Base-by-base conservation (phyloP, 331 rosid species). In the Dryas integrifolia region DNA sequence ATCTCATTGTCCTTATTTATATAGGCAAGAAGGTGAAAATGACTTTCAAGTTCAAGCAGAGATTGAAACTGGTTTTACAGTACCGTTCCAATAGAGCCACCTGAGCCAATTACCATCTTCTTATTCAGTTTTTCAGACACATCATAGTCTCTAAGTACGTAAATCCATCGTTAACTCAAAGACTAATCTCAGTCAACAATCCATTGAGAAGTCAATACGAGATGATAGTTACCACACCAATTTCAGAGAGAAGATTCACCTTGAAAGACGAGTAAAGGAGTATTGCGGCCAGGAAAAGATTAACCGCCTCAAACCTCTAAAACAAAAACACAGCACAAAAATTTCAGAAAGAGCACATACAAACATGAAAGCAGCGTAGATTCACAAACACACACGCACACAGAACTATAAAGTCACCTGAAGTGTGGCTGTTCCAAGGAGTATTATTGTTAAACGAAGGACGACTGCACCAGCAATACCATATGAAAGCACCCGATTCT, bases 401-500 rank as follows among this genome's bases (percentile, higher is more conserved):
- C n/a, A 70, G 21, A 39, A 60, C 51, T 65, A 56, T 59, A 80
- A 56, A 77, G 63, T 55, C 70, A 89, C 98, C 97, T 88, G 92
- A 56, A 91, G 86, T 62, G 98, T 90, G 63, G 84, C 92, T 55
- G 96, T 59, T 76, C 97, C 98, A 46, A 94, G 90, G 57, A 91
- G 86, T 81, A 94, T 94, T 58, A 91, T 10, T 11, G 88, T 65
- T 76, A 91, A 82, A 79, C 96, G 92, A 73, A 91, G 88, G 77
- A 95, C 72, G 69, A 94, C 77, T 40, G 97, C 97, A 52, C 98
- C 97, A 57, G 87, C 90, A 86, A 94, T 88, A 69, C 98, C 97
- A 69, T 89, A 94, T 40, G 96, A 88, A 79, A 94, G 98, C 64
- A 94, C 97, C 77, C 91, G 96, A 70, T 57, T 90, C 98, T 94